Percentiles rank a stretch among this genome's conserved stretches.
Evolutionary conservation across 78 protist species (phyloP).

Genomic region (Dictyostelium capitatum): DNA sequence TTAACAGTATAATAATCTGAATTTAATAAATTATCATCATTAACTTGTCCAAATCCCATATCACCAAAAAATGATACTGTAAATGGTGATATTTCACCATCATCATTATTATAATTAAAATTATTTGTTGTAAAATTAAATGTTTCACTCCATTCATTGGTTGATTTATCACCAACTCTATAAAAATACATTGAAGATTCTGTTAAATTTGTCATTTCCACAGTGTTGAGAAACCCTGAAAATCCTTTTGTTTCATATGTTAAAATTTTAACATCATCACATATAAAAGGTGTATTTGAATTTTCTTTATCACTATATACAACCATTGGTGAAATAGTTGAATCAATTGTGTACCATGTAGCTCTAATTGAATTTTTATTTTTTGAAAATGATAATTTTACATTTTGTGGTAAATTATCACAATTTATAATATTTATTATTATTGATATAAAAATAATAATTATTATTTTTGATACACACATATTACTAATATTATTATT

Average conservation of each 20-base stretch:
- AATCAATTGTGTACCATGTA: conserved; percentile 33
- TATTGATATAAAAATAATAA: too few species aligned
- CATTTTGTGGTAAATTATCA: neutral
- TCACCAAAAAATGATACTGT: conserved; percentile 45
- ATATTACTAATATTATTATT: too few species aligned
- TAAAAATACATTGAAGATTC: conserved; percentile 14
- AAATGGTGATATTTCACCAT: neutral
- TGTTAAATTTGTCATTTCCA: neutral
- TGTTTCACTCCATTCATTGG: neutral
- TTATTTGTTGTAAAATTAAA: conserved; percentile 28
- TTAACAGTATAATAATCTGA: neutral
- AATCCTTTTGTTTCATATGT: neutral
- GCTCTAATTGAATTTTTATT: neutral
- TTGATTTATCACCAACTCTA: conserved; percentile 30
- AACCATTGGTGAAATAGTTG: neutral
- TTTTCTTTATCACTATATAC: neutral
- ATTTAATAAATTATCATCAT: neutral
- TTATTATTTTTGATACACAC: too few species aligned
- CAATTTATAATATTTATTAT: too few species aligned
- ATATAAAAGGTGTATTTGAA: neutral
- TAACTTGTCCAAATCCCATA: conserved; percentile 28
- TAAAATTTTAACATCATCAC: neutral
- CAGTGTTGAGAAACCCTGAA: neutral
- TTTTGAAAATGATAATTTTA: conserved; percentile 23
- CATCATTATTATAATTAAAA: neutral